A percentile compares a stretch with the other conserved stretches of the same genome.
phyloP scores from a whole-genome alignment of 164 flowering plant species.

The Echeveria elegans region DNA sequence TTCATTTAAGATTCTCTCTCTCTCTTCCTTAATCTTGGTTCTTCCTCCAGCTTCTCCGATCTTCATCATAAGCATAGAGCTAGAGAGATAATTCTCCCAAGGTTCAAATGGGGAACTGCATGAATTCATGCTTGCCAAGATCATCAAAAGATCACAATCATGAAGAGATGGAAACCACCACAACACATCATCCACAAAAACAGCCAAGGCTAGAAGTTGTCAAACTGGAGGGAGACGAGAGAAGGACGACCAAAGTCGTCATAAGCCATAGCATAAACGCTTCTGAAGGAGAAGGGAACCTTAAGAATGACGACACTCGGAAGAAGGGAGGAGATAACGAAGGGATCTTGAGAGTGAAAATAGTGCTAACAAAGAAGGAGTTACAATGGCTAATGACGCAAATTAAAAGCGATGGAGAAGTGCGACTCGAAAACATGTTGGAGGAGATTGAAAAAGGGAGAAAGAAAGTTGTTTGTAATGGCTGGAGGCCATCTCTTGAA shows the following conservation, averaged over 20 bases:
- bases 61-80: background rate
- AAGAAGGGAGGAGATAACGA: background rate
- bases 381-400: constrained; percentile 39
- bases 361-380: constrained; percentile 54
- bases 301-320: background rate
- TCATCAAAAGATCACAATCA: background rate
- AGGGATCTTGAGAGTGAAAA: constrained; percentile 35
- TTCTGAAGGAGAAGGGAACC: background rate
- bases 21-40: background rate
- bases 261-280: background rate
- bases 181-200: background rate
- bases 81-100: background rate
- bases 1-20: constrained; percentile 1
- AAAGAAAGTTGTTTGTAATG: constrained; percentile 12
- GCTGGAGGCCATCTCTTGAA: constrained; percentile 55
- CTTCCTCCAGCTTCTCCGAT: background rate
- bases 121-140: constrained; percentile 15
- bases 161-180: background rate
- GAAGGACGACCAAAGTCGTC: background rate
- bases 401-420: constrained; percentile 23
- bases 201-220: constrained; percentile 1
- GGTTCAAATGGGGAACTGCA: constrained; percentile 43
- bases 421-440: constrained; percentile 37
- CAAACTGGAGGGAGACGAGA: background rate
- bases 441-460: constrained; percentile 34